Conservation (phyloP, 306 rosid species). For the Prunus kanzakura region DNA sequence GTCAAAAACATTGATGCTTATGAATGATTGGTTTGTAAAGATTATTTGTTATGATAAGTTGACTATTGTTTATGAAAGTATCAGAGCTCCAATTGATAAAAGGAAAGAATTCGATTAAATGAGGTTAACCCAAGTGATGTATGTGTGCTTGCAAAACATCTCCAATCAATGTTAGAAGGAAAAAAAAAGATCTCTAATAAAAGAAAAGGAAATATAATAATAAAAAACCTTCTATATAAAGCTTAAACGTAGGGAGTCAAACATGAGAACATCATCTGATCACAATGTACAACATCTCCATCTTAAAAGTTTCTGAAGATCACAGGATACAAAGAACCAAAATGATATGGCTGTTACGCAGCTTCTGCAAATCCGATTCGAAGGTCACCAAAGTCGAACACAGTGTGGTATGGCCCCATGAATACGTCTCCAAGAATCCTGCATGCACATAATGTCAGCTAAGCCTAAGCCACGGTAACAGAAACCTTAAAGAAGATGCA, state of each 20-base stretch:
- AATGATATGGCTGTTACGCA: slow-evolving; percentile 23
- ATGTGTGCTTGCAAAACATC: not conserved
- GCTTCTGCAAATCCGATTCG: slow-evolving; percentile 71
- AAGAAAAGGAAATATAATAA: not conserved
- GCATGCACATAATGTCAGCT: slow-evolving; percentile 25
- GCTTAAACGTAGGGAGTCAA: not conserved
- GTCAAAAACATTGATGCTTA: not conserved
- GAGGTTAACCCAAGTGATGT: no score
- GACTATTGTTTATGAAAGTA: not conserved
- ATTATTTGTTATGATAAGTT: not conserved
- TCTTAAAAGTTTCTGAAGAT: not conserved
- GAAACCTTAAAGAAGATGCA: not conserved
- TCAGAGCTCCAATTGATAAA: not conserved
- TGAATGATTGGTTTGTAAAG: not conserved
- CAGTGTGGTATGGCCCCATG: slow-evolving; percentile 79
- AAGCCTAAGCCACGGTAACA: not conserved
- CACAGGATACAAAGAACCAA: slow-evolving; percentile 4
- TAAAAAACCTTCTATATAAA: not conserved
- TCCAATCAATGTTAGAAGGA: not conserved
- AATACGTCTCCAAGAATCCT: slow-evolving; percentile 93
- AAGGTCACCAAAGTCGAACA: slow-evolving; percentile 70
- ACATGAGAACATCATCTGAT: not conserved
- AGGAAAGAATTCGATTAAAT: not conserved
- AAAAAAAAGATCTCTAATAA: not conserved
- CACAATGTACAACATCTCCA: not conserved